Conservation (phyloP, 2,329 filamentous ascomycete genomes). For the Septoria linicola region DNA sequence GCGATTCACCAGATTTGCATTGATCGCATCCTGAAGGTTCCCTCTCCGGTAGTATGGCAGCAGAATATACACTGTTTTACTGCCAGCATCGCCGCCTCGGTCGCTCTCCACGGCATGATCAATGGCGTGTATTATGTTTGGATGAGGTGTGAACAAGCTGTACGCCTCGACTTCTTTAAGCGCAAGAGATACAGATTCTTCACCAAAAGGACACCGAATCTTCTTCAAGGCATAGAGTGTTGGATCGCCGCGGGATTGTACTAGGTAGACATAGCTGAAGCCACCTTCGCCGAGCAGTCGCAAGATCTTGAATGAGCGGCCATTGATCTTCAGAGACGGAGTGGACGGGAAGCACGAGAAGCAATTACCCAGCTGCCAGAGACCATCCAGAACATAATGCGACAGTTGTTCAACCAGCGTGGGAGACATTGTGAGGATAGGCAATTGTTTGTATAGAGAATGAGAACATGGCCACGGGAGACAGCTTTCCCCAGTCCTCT, state of each 20-base stretch:
- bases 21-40: conserved; percentile 97
- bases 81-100: conserved; percentile 56
- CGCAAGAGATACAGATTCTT: conserved; percentile 90
- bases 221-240: conserved; percentile 95
- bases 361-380: conserved; percentile 92
- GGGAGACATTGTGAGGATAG: conserved; percentile 29
- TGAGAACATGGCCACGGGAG: neutral
- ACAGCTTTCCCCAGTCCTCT: neutral
- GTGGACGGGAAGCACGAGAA: conserved; percentile 94
- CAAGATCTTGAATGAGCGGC: conserved; percentile 90
- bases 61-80: conserved; percentile 95
- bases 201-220: conserved; percentile 96
- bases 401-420: conserved; percentile 37
- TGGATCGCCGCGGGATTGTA: conserved; percentile 81
- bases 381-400: conserved; percentile 74
- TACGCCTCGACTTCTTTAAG: conserved; percentile 98
- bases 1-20: conserved; percentile 96
- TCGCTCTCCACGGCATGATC: conserved; percentile 82
- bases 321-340: conserved; percentile 93
- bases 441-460: neutral
- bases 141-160: conserved; percentile 76
- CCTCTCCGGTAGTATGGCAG: conserved; percentile 93
- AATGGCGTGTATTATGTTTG: conserved; percentile 81
- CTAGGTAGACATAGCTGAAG: conserved; percentile 98
- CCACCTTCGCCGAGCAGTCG: conserved; percentile 94